Percentiles rank a stretch among this genome's conserved stretches.
These are phyloP conservation scores for Tremella mesenterica DNA, from an alignment of 768 basidiomycete genomes.

Conservation along the genomic window DNA sequence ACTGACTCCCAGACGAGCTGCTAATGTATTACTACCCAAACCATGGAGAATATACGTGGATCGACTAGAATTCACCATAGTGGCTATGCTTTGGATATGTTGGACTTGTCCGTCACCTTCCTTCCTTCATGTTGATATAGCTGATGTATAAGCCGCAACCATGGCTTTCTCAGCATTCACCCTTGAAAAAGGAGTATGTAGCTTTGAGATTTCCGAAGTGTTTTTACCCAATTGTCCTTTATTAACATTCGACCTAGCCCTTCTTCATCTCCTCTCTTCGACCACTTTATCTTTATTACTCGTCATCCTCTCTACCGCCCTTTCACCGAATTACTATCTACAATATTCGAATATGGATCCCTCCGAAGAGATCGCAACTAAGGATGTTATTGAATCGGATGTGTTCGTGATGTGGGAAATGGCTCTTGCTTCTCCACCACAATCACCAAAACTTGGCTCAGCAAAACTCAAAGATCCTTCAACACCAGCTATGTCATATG, in stretches of 20 bases:
- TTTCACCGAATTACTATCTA: constrained; percentile 16
- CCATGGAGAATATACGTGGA: constrained; percentile 32
- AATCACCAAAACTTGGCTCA: constrained; percentile 1
- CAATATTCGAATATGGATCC: neutral
- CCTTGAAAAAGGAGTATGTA: constrained; percentile 19
- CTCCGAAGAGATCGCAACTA: neutral
- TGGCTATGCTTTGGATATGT: constrained; percentile 33
- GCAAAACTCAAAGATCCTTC: neutral
- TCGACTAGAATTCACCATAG: constrained; percentile 28
- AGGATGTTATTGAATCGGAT: constrained; percentile 4
- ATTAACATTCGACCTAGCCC: constrained; percentile 29
- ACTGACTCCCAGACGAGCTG: constrained; percentile 16
- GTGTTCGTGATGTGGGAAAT: constrained; percentile 41
- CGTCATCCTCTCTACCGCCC: constrained; percentile 25
- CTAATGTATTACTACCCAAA: constrained; percentile 9
- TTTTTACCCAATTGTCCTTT: constrained; percentile 26
- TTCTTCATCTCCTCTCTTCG: constrained; percentile 26
- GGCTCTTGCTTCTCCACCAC: constrained; percentile 25
- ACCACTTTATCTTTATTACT: constrained; percentile 23
- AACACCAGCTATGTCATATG: constrained; percentile 3
- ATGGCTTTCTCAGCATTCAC: constrained; percentile 37
- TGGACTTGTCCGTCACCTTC: constrained; percentile 31
- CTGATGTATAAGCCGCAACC: constrained; percentile 24
- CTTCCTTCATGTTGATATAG: neutral
- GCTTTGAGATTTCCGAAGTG: constrained; percentile 2